Conservation (phyloP, 2,329 filamentous ascomycete species). For the Penicillium vulpinum region DNA sequence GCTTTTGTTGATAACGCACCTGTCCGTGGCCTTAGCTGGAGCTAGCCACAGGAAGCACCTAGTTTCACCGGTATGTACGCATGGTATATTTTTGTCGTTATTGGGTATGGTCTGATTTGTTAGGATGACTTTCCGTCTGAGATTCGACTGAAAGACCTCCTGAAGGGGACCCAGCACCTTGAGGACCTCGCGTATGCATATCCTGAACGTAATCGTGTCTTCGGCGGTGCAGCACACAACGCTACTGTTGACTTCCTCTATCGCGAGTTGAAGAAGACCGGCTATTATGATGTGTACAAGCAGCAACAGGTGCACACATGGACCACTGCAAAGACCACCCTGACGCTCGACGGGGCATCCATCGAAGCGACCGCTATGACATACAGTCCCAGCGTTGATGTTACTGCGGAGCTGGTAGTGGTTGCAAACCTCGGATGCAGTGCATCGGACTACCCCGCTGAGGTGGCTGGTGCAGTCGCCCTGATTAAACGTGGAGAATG, state of each 20-base stretch:
- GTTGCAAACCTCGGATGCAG: constrained; percentile 65
- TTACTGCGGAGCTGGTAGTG: constrained; percentile 52
- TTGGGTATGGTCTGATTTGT: not conserved
- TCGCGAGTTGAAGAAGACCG: constrained; percentile 49
- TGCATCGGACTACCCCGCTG: constrained; percentile 60
- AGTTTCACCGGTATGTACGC: constrained; percentile 15
- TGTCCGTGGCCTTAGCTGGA: constrained; percentile 11
- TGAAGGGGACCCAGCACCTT: constrained; percentile 61
- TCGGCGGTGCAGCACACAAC: constrained; percentile 55
- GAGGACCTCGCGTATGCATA: constrained; percentile 32
- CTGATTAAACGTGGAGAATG: constrained; percentile 71
- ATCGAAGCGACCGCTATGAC: constrained; percentile 59
- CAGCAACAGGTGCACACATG: constrained; percentile 64
- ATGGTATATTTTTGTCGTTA: not conserved
- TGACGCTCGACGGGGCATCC: constrained; percentile 57
- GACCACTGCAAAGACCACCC: constrained; percentile 60
- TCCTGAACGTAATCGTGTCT: constrained; percentile 33
- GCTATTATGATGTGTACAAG: constrained; percentile 41
- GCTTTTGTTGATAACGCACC: constrained; percentile 6
- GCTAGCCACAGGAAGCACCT: constrained; percentile 9
- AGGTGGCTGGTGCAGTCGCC: constrained; percentile 64
- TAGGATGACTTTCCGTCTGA: constrained; percentile 20
- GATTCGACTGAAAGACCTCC: constrained; percentile 58
- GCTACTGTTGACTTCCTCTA: constrained; percentile 65
- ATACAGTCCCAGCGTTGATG: constrained; percentile 57